Base-by-base conservation (phyloP, 83 land plant genomes). In the Larix sibirica region DNA sequence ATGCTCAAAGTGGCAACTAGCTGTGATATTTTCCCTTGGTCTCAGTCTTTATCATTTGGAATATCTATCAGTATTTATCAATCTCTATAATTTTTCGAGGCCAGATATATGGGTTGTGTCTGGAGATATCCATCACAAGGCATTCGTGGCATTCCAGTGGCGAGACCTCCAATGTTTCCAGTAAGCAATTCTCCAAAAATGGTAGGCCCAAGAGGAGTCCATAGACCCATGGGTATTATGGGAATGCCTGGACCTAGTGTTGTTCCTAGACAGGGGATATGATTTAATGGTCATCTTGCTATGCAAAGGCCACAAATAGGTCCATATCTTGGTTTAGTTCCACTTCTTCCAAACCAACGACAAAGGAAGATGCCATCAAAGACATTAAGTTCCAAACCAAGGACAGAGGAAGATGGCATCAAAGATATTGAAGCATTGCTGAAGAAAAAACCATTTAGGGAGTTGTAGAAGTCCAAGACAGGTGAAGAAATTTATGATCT, bases 401-500 rank as follows among this genome's bases (percentile, higher is more conserved):
- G 89, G 42, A 83, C 87, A 18, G 94, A 94, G 58, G 98, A 97
- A 66, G 97, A 96, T 80, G 95, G 84, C 20, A 23, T 90, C 80
- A 91, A 94, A 90, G 98, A 97, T 85, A 74, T 94, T 5, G 97
- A 96, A 83, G 90, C 89, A 20, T 80, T 96, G 89, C 84, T 94
- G 77, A 90, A 84, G 75, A 96, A 92, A 84, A 96, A 94, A 83
- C 86, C 96, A n/a, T 97, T 87, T 73, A 87, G 79, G 87, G 97
- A 96, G 81, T 3, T 86, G 89, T 93, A 95, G 87, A 91, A 93
- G 80, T 91, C 93, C 0, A 96, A 94, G 81, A 93, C 95, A 21
- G 94, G 93, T 6, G 97, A 95, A 88, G 96, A 95, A 89, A 89
- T 95, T 63, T 74, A 91, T 81, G 96, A 97, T 81, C 95, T 97